Conservation (phyloP, 2,329 filamentous ascomycete species). For the Epichloe amarillans region DNA sequence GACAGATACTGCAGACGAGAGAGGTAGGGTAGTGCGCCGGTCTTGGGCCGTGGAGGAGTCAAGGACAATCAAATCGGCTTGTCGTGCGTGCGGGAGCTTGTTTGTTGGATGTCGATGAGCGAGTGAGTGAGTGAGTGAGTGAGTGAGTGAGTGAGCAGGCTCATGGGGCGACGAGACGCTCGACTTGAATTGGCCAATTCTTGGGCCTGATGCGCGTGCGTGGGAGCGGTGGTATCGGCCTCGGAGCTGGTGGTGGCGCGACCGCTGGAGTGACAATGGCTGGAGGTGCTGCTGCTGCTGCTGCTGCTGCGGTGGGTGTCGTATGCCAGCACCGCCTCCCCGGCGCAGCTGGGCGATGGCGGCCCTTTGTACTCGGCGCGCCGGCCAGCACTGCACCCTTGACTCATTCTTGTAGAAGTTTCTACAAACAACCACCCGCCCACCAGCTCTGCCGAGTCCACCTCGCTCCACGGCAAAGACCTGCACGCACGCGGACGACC, state of each 20-base stretch:
- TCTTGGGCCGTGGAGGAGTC: not conserved
- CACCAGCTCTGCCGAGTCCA: constrained; percentile 3
- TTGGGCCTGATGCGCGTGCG: not conserved
- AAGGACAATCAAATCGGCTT: not conserved
- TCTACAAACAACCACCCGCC: constrained; percentile 17
- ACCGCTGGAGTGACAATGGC: not conserved
- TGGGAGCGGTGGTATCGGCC: not conserved
- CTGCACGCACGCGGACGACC: not conserved
- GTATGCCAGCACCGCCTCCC: not conserved
- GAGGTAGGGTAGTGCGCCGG: too few relatives aligned
- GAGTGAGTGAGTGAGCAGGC: too few relatives aligned
- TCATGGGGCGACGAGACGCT: too few relatives aligned
- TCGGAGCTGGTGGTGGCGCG: not conserved
- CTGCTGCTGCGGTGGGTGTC: not conserved
- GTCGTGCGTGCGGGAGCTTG: not conserved
- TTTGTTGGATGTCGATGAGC: not conserved
- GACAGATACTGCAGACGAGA: not conserved
- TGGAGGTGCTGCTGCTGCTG: not conserved
- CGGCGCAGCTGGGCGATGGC: constrained; percentile 8
- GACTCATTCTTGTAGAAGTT: constrained; percentile 34
- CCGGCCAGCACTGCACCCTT: constrained; percentile 10
- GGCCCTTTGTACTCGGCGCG: constrained; percentile 20
- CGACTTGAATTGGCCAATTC: not conserved
- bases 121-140: not conserved
- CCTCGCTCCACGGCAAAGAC: not conserved